Evolutionary conservation across 331 rosid species (phyloP), one percentile per base, ranked within the genome.

Genomic region (Malus hybrid): DNA sequence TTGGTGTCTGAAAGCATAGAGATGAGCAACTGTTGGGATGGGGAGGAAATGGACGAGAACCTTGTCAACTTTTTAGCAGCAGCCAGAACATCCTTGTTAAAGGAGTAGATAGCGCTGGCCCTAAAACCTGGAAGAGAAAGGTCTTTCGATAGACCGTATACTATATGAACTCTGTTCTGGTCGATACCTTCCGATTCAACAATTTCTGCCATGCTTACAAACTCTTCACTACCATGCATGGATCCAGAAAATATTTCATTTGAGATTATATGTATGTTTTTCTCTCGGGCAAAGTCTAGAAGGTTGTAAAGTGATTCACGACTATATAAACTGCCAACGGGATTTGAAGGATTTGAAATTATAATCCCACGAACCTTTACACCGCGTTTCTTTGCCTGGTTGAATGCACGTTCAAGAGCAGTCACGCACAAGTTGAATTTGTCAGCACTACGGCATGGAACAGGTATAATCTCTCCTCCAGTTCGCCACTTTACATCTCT

Each of bases 211-310:
- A 94, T 85, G 92, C 99, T 92, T 65, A 92, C 88, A 46, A 94
- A 92, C 83, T 90, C 89, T 67, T 85, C 81, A 24, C 70, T 80
- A 62, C 87, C 88, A 66, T 70, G 72, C 8, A 86, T 56, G 29
- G 97, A 87, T 56, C 92, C 92, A 1, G 89, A 82, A 79, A 89
- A 84, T 74, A 85, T 75, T 84, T 92, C 97, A 69, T 88, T 87
- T 0, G 93, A 95, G 82, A 95, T 63, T 84, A 92, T 87, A 82
- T 95, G 97, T 36, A 92, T 86, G 89, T 92, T 94, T 82, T 94
- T 94, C 84, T 94, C 97, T 82, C 96, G 84, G 22, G 96, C 99
- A 63, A 90, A 94, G 86, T 92, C 93, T 65, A 94, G 81, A 82
- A 94, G 88, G 84, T 79, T 80, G 48, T 82, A 83, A 20, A 89